Percentiles rank a stretch among this genome's conserved stretches.
phyloP scores from a whole-genome alignment of 2,329 filamentous ascomycete genomes.

The Geosmithia putterillii region DNA sequence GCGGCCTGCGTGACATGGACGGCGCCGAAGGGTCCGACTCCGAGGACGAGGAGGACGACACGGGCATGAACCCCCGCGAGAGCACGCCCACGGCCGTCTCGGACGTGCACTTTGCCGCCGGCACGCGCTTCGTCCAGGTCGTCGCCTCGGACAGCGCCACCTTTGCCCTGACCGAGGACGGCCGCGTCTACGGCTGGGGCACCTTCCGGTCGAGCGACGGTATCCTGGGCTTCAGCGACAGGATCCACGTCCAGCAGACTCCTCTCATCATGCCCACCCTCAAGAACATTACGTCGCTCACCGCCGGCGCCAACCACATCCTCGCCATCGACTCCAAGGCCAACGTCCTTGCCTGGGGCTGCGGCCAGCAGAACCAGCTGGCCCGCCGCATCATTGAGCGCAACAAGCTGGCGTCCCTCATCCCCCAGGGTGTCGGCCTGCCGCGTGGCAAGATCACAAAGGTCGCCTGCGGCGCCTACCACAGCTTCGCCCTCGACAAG shows the following conservation, averaged over 20 bases:
- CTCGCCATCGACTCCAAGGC: conserved; percentile 55
- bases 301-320: conserved; percentile 59
- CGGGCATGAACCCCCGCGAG: conserved; percentile 60
- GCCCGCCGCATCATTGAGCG: conserved; percentile 48
- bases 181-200: conserved; percentile 72
- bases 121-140: conserved; percentile 50
- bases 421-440: conserved; percentile 44
- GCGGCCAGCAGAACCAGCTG: conserved; percentile 54
- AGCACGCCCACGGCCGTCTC: conserved; percentile 52
- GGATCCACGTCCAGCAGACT: conserved; percentile 33
- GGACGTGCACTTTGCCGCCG: conserved; percentile 44
- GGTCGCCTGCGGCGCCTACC: conserved; percentile 58
- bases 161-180: conserved; percentile 64
- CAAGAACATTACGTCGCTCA: conserved; percentile 52
- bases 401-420: conserved; percentile 49
- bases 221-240: conserved; percentile 50
- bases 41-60: conserved; percentile 48
- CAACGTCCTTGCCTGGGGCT: conserved; percentile 59
- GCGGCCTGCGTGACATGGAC: conserved; percentile 45
- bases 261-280: conserved; percentile 47
- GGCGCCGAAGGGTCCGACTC: conserved; percentile 39
- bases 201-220: conserved; percentile 60
- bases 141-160: conserved; percentile 63
- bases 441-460: conserved; percentile 45
- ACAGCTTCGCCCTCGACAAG: conserved; percentile 68